These are phyloP conservation scores for Aspergillus felis DNA, from an alignment of 2,329 filamentous ascomycete genomes.

Conservation along the genomic window DNA sequence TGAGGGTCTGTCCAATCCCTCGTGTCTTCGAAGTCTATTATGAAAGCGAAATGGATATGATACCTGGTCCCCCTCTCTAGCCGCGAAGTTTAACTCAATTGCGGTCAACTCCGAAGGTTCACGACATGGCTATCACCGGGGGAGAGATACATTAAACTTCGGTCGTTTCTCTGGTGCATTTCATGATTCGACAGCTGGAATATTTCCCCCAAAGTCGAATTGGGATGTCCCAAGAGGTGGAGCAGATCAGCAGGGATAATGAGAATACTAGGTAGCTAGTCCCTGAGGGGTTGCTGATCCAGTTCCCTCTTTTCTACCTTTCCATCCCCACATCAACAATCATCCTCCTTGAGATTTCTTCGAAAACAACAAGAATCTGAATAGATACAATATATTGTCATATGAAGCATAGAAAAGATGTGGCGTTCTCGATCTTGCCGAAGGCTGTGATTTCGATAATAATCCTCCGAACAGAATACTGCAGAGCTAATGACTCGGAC, in stretches of 20 bases:
- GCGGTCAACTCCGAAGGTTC: background rate
- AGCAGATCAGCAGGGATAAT: constrained; percentile 13
- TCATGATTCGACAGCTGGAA: background rate
- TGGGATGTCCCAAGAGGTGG: constrained; percentile 1
- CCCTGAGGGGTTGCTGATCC: background rate
- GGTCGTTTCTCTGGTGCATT: background rate
- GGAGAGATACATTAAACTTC: background rate
- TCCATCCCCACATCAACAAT: background rate
- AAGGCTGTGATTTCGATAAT: background rate
- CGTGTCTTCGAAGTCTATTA: background rate
- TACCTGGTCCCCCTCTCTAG: background rate
- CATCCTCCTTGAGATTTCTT: background rate
- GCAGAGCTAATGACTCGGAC: background rate
- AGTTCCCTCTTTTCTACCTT: background rate
- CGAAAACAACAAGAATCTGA: background rate
- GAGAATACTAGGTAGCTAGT: background rate
- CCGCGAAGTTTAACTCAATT: background rate
- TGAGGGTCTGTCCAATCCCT: background rate
- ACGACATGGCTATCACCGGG: background rate
- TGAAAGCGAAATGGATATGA: background rate
- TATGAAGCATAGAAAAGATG: background rate
- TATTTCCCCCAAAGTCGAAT: background rate
- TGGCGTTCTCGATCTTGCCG: background rate
- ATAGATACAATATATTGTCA: background rate
- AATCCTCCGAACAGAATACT: background rate